phyloP scores from a whole-genome alignment of 352 stramenopile genomes.

The Pythium dissimile region DNA sequence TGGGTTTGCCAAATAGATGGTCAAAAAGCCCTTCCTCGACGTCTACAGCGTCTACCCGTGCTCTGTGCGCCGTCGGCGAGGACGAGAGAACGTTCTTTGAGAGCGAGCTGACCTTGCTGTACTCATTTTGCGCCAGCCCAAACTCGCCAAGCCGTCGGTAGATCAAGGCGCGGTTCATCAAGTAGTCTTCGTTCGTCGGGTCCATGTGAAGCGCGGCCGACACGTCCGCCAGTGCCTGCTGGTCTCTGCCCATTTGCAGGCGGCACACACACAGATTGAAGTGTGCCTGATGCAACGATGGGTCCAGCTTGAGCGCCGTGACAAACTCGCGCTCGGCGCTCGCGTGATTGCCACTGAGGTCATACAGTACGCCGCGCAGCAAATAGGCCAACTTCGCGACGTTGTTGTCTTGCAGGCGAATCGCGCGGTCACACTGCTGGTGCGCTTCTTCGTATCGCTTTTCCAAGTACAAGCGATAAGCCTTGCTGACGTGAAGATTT shows the following conservation, averaged over 20 bases:
- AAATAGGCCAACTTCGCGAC: conserved; percentile 61
- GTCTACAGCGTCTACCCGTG: neutral
- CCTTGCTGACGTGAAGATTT: conserved; percentile 47
- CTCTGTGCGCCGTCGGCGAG: neutral
- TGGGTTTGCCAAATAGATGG: conserved; percentile 66
- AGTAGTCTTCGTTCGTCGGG: conserved; percentile 19
- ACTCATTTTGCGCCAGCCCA: conserved; percentile 24
- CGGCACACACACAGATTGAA: conserved; percentile 36
- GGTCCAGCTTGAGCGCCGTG: conserved; percentile 36
- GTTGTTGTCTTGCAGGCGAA: conserved; percentile 50
- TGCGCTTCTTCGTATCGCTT: conserved; percentile 54
- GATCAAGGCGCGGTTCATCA: conserved; percentile 25
- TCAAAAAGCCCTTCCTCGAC: conserved; percentile 61
- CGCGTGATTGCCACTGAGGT: conserved; percentile 38
- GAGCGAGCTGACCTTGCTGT: conserved; percentile 20
- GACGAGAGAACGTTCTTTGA: neutral
- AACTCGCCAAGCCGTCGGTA: conserved; percentile 27
- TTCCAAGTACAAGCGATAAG: conserved; percentile 54
- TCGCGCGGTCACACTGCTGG: conserved; percentile 45
- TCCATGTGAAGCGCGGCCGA: conserved; percentile 21
- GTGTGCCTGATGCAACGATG: conserved; percentile 53
- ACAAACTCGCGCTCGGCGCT: conserved; percentile 50
- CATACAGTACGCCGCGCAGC: conserved; percentile 54
- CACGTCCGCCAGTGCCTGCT: conserved; percentile 21
- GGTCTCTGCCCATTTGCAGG: conserved; percentile 20